Percentiles rank a stretch among this genome's conserved stretches.
Conservation (phyloP, 345 rosid species). For the Laguncularia racemosa region DNA sequence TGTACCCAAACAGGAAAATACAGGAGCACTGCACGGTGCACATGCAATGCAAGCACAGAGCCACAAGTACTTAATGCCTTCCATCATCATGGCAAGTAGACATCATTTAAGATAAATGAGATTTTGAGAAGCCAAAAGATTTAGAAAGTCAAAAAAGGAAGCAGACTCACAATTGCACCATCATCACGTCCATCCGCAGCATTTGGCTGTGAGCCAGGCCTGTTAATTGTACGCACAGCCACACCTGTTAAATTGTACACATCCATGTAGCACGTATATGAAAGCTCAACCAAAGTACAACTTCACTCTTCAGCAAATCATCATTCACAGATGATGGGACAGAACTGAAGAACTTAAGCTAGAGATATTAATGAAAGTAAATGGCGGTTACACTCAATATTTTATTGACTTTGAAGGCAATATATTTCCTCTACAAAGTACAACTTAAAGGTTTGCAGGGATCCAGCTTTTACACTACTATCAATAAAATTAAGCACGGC, state of each 20-base stretch:
- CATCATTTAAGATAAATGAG: background rate
- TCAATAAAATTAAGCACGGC: background rate
- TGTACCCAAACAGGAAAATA: background rate
- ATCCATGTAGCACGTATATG: background rate
- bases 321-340: too few relatives aligned
- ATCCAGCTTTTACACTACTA: background rate
- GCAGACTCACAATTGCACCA: constrained; percentile 76
- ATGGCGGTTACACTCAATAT: too few relatives aligned
- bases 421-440: too few relatives aligned
- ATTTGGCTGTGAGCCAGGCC: constrained; percentile 81
- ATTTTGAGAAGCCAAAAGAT: background rate
- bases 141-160: constrained; percentile 1
- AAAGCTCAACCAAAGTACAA: background rate
- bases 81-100: too few relatives aligned
- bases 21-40: constrained; percentile 3
- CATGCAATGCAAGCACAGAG: background rate
- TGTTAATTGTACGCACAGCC: constrained; percentile 68
- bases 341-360: too few relatives aligned
- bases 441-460: too few relatives aligned
- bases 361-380: too few relatives aligned
- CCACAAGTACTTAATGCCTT: too few relatives aligned
- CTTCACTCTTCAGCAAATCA: background rate
- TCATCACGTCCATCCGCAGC: constrained; percentile 98
- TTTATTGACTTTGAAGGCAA: too few relatives aligned
- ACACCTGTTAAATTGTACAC: constrained; percentile 31